Evolutionary conservation across 495 filamentous ascomycete genomes (phyloP).

Genomic region (Penicillium egyptiacum): DNA sequence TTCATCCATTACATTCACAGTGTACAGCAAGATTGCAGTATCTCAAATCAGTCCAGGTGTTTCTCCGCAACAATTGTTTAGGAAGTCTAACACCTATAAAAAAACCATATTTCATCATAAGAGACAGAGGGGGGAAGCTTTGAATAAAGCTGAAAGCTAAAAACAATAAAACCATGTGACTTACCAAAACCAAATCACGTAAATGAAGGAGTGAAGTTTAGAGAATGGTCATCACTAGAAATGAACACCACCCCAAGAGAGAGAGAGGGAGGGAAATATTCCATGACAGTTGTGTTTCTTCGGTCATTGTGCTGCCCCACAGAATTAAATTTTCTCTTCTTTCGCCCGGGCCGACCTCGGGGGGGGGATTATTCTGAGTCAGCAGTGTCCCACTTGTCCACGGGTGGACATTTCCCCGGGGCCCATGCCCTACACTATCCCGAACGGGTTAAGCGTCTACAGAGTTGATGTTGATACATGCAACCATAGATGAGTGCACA

Average conservation of each 20-base stretch:
- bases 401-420: too few species aligned
- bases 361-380: not conserved
- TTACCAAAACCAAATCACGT: slow-evolving; percentile 22
- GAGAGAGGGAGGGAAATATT: slow-evolving; percentile 8
- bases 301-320: not conserved
- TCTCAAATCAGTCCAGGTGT: slow-evolving; percentile 40
- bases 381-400: not conserved
- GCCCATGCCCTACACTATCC: slow-evolving; percentile 4
- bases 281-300: slow-evolving; percentile 13
- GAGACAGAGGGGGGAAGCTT: slow-evolving; percentile 18
- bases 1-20: slow-evolving; percentile 9
- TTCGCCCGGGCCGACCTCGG: slow-evolving; percentile 4
- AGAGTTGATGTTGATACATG: not conserved
- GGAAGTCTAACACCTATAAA: slow-evolving; percentile 55
- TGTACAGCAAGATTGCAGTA: slow-evolving; percentile 18
- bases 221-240: slow-evolving; percentile 15
- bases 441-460: slow-evolving; percentile 1
- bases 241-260: slow-evolving; percentile 12
- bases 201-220: slow-evolving; percentile 5
- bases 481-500: not conserved
- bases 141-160: not conserved
- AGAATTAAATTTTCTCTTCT: slow-evolving; percentile 10
- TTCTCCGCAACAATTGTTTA: slow-evolving; percentile 47
- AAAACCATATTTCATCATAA: slow-evolving; percentile 49
- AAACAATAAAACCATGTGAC: slow-evolving; percentile 8